A percentile compares a stretch with the other conserved stretches of the same genome.
Conservation (phyloP, 805 yeast genomes). For the Monosporozyma siamensis region DNA sequence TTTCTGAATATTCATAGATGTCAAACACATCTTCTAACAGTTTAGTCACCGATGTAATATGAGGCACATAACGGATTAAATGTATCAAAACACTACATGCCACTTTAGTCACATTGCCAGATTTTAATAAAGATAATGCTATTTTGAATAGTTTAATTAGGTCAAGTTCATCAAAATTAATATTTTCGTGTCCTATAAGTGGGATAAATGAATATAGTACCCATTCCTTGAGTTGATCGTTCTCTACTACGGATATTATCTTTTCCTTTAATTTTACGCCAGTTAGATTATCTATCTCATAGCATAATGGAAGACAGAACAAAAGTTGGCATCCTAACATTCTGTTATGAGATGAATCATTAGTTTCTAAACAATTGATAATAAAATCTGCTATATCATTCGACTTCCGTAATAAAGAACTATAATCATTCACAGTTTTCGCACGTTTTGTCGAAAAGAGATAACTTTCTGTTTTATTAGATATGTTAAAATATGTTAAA, state of each 20-base stretch:
- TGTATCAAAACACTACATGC: conserved; percentile 21
- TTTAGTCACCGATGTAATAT: conserved; percentile 30
- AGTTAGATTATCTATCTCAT: conserved; percentile 2
- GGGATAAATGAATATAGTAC: conserved; percentile 17
- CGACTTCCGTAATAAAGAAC: conserved; percentile 11
- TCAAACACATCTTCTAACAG: conserved; percentile 40
- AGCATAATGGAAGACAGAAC: conserved; percentile 10
- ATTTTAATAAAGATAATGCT: conserved; percentile 30
- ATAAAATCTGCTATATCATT: conserved; percentile 13
- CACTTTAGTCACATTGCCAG: conserved; percentile 12
- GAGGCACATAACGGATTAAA: conserved; percentile 14
- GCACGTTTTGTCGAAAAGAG: conserved; percentile 17
- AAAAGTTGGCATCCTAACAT: conserved; percentile 16
- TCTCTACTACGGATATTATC: conserved; percentile 14
- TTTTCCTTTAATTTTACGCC: conserved; percentile 6
- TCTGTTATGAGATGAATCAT: conserved; percentile 4
- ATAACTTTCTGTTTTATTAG: conserved; percentile 1
- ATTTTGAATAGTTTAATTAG: conserved; percentile 22
- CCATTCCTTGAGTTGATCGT: conserved; percentile 13
- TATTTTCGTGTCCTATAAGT: conserved; percentile 11
- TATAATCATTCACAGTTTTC: conserved; percentile 9
- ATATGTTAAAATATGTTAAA: conserved; percentile 9
- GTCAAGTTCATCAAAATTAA: conserved; percentile 9
- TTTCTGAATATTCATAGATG: conserved; percentile 43
- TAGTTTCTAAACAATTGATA: conserved; percentile 9